phyloP scores from a whole-genome alignment of 1,139 yeast genomes.

The Hansenula sp. region DNA sequence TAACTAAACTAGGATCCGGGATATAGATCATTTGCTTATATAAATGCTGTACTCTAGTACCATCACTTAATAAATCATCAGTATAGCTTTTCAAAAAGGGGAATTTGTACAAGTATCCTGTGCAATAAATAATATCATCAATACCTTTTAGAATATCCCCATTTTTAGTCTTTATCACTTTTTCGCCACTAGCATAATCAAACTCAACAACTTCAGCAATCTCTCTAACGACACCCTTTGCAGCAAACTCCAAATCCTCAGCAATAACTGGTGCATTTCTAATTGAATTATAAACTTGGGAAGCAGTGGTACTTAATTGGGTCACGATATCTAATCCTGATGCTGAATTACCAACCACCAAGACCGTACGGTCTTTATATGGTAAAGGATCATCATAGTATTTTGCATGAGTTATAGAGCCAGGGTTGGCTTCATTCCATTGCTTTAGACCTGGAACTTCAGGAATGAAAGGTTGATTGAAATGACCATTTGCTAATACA shows the following conservation, averaged over 20 bases:
- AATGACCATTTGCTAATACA: conserved; percentile 55
- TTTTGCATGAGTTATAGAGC: conserved; percentile 54
- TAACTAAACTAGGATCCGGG: conserved; percentile 53
- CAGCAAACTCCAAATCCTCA: conserved; percentile 15
- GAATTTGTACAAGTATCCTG: conserved; percentile 53
- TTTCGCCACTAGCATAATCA: conserved; percentile 23
- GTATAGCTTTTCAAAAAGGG: conserved; percentile 35
- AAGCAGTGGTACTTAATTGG: conserved; percentile 41
- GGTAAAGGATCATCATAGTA: conserved; percentile 45
- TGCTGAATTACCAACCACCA: conserved; percentile 61
- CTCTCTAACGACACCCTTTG: conserved; percentile 24
- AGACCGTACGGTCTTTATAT: conserved; percentile 37
- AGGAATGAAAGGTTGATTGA: conserved; percentile 54
- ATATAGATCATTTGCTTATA: conserved; percentile 51
- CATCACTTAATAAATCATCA: conserved; percentile 38
- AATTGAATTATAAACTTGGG: conserved; percentile 23
- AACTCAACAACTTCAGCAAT: conserved; percentile 37
- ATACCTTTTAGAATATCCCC: conserved; percentile 37
- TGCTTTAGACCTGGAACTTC: conserved; percentile 47
- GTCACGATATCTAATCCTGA: conserved; percentile 58
- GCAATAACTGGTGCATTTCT: conserved; percentile 35
- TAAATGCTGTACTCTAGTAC: conserved; percentile 42
- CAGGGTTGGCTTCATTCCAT: conserved; percentile 43
- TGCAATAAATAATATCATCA: conserved; percentile 53
- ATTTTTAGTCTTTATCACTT: conserved; percentile 31